Conservation (phyloP, 345 rosid species). For the Brassica rapa region DNA sequence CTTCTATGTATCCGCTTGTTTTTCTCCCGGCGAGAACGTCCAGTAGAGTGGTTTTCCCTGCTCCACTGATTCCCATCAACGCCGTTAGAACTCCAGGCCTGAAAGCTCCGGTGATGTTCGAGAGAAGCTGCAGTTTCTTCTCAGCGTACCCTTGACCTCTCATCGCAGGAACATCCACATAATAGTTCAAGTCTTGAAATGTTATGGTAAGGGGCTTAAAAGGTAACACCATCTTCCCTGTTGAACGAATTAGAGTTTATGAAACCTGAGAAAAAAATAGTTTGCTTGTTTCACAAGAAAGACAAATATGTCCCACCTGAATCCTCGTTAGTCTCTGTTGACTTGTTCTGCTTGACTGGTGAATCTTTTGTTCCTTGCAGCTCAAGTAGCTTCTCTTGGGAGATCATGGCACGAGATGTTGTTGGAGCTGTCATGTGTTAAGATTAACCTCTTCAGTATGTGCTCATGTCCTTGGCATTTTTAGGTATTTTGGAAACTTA, state of each 20-base stretch:
- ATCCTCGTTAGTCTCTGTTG: slow-evolving; percentile 3
- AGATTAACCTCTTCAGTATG: neutral
- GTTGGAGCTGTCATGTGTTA: slow-evolving; percentile 58
- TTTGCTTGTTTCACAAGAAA: neutral
- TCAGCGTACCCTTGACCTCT: slow-evolving; percentile 47
- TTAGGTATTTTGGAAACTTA: slow-evolving; percentile 33
- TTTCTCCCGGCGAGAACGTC: slow-evolving; percentile 90
- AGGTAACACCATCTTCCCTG: slow-evolving; percentile 54
- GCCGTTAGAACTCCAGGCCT: slow-evolving; percentile 81
- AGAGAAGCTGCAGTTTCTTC: slow-evolving; percentile 64
- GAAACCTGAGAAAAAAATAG: neutral
- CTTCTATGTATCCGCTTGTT: slow-evolving; percentile 70
- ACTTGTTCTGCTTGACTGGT: slow-evolving; percentile 25
- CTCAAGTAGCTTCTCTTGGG: slow-evolving; percentile 56
- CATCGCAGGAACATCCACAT: slow-evolving; percentile 74
- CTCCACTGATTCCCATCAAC: slow-evolving; percentile 88
- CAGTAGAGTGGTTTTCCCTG: slow-evolving; percentile 84
- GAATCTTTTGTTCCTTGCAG: slow-evolving; percentile 44
- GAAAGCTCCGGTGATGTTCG: slow-evolving; percentile 61
- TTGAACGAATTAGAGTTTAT: neutral
- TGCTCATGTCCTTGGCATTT: neutral
- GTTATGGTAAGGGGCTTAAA: slow-evolving; percentile 74
- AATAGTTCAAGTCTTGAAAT: slow-evolving; percentile 66
- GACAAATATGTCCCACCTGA: neutral
- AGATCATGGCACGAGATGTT: slow-evolving; percentile 62